These are phyloP conservation scores for Oxyria digyna DNA, from an alignment of 148 eudicot species.

Conservation along the genomic window DNA sequence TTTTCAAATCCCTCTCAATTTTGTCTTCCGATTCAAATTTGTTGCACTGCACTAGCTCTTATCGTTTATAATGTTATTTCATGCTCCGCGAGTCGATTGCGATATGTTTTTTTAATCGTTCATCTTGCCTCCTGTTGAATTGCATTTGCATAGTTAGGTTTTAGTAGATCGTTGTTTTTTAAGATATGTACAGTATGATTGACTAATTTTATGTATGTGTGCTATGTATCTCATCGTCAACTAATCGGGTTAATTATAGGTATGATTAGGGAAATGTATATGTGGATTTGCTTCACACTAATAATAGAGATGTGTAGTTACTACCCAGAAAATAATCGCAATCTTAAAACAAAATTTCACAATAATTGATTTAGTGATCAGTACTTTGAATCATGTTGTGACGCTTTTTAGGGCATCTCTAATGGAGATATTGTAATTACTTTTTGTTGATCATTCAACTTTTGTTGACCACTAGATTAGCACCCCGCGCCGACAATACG, in stretches of 20 bases:
- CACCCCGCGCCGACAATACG: no score
- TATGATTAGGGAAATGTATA: not conserved
- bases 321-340: no score
- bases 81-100: not conserved
- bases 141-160: not conserved
- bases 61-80: not conserved
- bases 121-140: not conserved
- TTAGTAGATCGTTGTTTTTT: not conserved
- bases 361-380: not conserved
- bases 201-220: not conserved
- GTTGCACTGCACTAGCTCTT: not conserved
- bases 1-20: conserved; percentile 11
- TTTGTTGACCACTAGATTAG: not conserved
- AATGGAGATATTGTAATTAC: not conserved
- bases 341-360: not conserved
- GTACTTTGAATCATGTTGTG: not conserved
- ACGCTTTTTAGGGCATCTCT: not conserved
- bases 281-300: not conserved
- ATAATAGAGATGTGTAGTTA: no score
- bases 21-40: not conserved
- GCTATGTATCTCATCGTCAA: not conserved
- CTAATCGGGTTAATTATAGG: not conserved
- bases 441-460: not conserved
- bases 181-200: not conserved
- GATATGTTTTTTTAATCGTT: not conserved